Conservation (phyloP, 192 early-diverging fungal species). For the Entomortierella lignicola region DNA sequence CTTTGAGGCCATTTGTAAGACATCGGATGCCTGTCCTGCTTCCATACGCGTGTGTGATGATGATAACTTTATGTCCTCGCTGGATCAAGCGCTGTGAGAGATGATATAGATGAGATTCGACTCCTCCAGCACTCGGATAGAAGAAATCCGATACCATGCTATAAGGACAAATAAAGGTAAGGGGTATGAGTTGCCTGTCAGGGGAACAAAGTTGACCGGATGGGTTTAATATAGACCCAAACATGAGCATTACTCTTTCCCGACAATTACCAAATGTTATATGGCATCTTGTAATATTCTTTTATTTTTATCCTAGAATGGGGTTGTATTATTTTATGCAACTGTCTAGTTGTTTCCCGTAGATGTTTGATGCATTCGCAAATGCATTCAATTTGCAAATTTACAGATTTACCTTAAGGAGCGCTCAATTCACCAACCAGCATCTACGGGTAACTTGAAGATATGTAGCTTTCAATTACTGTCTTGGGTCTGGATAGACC, state of each 20-base stretch:
- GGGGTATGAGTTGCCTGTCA: neutral
- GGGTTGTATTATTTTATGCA: neutral
- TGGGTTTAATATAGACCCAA: neutral
- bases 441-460: no score
- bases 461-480: no score
- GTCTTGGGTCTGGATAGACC: no score
- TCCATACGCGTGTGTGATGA: constrained; percentile 93
- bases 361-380: no score
- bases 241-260: neutral
- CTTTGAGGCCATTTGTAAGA: constrained; percentile 92
- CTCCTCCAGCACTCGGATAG: constrained; percentile 96
- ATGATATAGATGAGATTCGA: constrained; percentile 94
- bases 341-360: neutral
- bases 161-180: neutral
- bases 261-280: constrained; percentile 43
- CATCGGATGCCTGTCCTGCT: constrained; percentile 87
- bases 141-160: constrained; percentile 98
- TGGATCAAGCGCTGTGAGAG: constrained; percentile 89
- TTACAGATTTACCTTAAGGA: neutral
- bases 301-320: neutral
- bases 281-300: constrained; percentile 25
- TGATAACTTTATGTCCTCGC: constrained; percentile 94
- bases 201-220: neutral
- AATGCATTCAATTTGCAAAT: neutral
- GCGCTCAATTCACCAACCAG: no score